Conservation (phyloP, 1,284 basidiomycete genomes). For the Ganoderma sinense region DNA sequence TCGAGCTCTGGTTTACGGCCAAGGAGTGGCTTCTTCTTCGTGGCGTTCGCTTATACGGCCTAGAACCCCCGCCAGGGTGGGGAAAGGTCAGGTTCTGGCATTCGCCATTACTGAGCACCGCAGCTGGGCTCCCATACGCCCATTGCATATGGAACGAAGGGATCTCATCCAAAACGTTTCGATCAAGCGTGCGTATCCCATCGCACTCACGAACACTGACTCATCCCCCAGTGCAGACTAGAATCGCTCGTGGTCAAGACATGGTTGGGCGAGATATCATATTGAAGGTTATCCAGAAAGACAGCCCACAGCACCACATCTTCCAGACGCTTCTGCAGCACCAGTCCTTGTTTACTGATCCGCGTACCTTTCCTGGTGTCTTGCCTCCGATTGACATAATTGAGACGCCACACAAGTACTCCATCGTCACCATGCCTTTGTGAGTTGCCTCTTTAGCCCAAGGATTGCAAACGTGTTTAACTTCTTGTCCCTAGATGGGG, state of each 20-base stretch:
- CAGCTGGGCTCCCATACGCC: not conserved
- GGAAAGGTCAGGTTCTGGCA: not conserved
- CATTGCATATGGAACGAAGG: not conserved
- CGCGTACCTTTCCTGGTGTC: not conserved
- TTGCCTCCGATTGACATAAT: conserved; percentile 7
- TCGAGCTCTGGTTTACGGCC: not conserved
- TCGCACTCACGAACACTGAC: not conserved
- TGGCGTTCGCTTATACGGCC: not conserved
- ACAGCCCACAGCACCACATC: not conserved
- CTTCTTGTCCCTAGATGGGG: conserved; percentile 6
- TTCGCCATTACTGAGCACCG: not conserved
- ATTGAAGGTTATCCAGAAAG: conserved; percentile 11
- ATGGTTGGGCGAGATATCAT: not conserved
- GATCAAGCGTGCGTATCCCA: not conserved
- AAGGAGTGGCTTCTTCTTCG: not conserved
- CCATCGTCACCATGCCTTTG: conserved; percentile 15
- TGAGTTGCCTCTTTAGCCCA: not conserved
- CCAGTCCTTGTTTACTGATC: not conserved
- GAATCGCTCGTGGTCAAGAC: conserved; percentile 1
- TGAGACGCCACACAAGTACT: conserved; percentile 8
- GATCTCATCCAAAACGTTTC: not conserved
- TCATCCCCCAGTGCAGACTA: not conserved
- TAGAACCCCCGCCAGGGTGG: not conserved
- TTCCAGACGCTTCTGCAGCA: not conserved
- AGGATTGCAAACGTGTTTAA: not conserved